Conservation (phyloP, 441 rosid species). For the Gossypium aridum region DNA sequence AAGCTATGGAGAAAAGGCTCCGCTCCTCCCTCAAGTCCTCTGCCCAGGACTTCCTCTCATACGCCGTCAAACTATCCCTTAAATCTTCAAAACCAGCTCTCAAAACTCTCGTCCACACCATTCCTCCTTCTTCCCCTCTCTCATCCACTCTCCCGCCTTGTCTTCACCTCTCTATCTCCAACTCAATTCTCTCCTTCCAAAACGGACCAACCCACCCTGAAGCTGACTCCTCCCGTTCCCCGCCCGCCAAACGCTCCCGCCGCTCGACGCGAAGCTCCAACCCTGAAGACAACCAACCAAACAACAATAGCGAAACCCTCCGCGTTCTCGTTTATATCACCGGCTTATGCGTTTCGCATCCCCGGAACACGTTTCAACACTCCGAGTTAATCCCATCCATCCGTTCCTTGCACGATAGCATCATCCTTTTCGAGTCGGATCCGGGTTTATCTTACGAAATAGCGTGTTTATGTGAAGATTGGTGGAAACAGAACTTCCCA, state of each 20-base stretch:
- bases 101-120: slow-evolving; percentile 50
- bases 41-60: slow-evolving; percentile 58
- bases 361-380: slow-evolving; percentile 38
- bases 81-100: slow-evolving; percentile 63
- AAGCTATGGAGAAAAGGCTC: slow-evolving; percentile 65
- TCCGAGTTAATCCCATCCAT: slow-evolving; percentile 50
- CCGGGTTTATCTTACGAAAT: slow-evolving; percentile 47
- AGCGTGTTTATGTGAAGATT: slow-evolving; percentile 65
- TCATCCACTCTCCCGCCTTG: slow-evolving; percentile 47
- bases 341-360: slow-evolving; percentile 43
- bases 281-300: background rate
- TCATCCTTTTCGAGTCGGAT: slow-evolving; percentile 68
- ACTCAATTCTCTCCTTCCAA: slow-evolving; percentile 35
- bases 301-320: slow-evolving; percentile 28
- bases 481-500: slow-evolving; percentile 60
- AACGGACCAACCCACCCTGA: slow-evolving; percentile 12
- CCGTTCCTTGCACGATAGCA: slow-evolving; percentile 55
- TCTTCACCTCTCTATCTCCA: slow-evolving; percentile 33
- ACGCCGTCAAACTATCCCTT: slow-evolving; percentile 35
- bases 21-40: slow-evolving; percentile 64
- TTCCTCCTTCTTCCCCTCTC: slow-evolving; percentile 46
- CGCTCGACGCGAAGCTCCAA: slow-evolving; percentile 30
- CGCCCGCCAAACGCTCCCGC: slow-evolving; percentile 61
- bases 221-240: slow-evolving; percentile 38
- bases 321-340: slow-evolving; percentile 39